A percentile compares a stretch with the other conserved stretches of the same genome.
These are phyloP conservation scores for Phellinidium pouzarii DNA, from an alignment of 1,284 basidiomycete genomes.

Conservation along the genomic window DNA sequence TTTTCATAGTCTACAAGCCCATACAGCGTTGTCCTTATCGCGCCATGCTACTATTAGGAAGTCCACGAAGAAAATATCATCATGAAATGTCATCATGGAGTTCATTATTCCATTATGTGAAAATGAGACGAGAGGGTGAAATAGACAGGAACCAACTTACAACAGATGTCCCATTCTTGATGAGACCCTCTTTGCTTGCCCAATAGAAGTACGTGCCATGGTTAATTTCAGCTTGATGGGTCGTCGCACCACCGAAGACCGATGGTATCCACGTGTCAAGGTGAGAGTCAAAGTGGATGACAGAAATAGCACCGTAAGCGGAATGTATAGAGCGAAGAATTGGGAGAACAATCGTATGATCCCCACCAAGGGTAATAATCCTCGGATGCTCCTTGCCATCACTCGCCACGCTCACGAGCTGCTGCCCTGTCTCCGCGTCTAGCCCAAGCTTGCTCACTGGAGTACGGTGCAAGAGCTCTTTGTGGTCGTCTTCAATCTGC, in stretches of 20 bases:
- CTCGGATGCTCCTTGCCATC: constrained; percentile 64
- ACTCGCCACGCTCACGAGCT: constrained; percentile 44
- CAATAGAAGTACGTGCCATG: constrained; percentile 77
- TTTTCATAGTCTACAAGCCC: constrained; percentile 63
- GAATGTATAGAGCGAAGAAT: constrained; percentile 58
- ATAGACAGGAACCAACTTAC: constrained; percentile 50
- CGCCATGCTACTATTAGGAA: constrained; percentile 79
- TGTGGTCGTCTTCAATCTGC: constrained; percentile 67
- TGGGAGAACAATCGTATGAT: constrained; percentile 71
- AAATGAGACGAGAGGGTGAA: constrained; percentile 14
- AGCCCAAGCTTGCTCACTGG: constrained; percentile 56
- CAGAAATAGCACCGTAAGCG: constrained; percentile 65
- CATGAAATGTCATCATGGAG: no score
- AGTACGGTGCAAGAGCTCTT: constrained; percentile 51
- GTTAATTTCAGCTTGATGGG: constrained; percentile 60
- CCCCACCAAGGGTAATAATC: constrained; percentile 69
- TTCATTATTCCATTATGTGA: no score
- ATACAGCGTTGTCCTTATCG: constrained; percentile 69
- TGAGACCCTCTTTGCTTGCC: constrained; percentile 68
- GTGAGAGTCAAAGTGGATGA: constrained; percentile 78
- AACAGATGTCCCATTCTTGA: constrained; percentile 73
- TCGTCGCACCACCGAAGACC: constrained; percentile 64
- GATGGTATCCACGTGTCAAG: constrained; percentile 67
- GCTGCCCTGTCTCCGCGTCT: constrained; percentile 49
- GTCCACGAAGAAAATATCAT: no score